Percentiles rank a stretch among this genome's conserved stretches.
phyloP scores from a whole-genome alignment of 202 grass and related monocot species.

The Brachypodium distachyon region DNA sequence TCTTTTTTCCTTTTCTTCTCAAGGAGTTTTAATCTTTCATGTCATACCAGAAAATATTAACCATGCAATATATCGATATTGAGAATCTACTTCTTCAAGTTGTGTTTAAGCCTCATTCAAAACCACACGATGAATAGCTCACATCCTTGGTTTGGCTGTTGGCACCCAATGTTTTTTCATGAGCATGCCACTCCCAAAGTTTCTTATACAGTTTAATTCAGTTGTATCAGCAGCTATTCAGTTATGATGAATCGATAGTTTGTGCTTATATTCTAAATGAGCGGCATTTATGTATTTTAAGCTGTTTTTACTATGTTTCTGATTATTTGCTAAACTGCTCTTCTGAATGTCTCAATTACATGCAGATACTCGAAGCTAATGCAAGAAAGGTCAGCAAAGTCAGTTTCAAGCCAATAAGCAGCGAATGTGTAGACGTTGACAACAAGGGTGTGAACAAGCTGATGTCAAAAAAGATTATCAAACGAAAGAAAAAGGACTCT shows the following conservation, averaged over 20 bases:
- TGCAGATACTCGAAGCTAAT: conserved; percentile 87
- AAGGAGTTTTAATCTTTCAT: no score
- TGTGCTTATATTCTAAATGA: no score
- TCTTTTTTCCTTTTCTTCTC: no score
- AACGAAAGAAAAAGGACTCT: conserved; percentile 66
- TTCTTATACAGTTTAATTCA: neutral
- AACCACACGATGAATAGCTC: no score
- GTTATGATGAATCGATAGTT: no score
- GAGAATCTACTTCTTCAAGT: neutral
- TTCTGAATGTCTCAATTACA: conserved; percentile 18
- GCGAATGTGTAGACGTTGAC: conserved; percentile 43
- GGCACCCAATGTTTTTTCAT: no score
- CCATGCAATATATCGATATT: neutral
- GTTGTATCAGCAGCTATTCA: neutral
- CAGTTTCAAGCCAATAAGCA: conserved; percentile 85
- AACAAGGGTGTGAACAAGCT: conserved; percentile 60
- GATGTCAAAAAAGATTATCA: conserved; percentile 70
- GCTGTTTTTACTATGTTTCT: neutral
- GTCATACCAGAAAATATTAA: no score
- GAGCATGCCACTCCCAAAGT: neutral
- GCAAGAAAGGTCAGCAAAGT: conserved; percentile 89
- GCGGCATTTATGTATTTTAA: neutral
- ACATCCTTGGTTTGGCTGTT: no score
- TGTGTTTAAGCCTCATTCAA: no score
- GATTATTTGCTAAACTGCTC: neutral